These are phyloP conservation scores for Quercus engelmannii DNA, from an alignment of 306 rosid species.

Conservation along the genomic window DNA sequence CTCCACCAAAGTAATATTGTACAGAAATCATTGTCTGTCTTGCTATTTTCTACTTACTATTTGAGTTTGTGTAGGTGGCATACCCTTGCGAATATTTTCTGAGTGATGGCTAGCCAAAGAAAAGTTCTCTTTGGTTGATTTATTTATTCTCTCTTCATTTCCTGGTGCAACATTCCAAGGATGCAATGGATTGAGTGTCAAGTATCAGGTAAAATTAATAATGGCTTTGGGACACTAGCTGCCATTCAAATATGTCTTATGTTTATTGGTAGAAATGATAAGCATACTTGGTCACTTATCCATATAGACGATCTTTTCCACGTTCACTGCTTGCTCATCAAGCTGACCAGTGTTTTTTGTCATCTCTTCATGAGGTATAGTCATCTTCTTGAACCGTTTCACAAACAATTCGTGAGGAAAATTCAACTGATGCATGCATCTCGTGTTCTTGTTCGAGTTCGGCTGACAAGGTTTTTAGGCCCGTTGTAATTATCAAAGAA, in stretches of 20 bases:
- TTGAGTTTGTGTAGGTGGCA: constrained; percentile 57
- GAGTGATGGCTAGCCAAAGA: constrained; percentile 95
- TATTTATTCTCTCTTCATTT: constrained; percentile 77
- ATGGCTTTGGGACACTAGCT: not conserved
- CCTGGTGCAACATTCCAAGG: constrained; percentile 61
- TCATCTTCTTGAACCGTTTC: not conserved
- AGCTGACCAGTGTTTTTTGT: constrained; percentile 18
- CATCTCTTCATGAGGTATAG: constrained; percentile 33
- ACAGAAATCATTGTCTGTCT: not conserved
- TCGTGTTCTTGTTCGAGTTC: not conserved
- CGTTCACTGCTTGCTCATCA: not conserved
- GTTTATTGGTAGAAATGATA: not conserved
- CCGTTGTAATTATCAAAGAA: constrained; percentile 12
- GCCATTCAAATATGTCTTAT: not conserved
- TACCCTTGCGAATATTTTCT: constrained; percentile 82
- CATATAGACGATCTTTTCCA: not conserved
- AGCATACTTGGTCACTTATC: not conserved
- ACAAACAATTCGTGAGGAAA: not conserved
- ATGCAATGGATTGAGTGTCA: constrained; percentile 74
- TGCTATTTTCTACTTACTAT: constrained; percentile 16
- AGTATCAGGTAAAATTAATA: constrained; percentile 68
- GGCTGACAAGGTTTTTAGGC: constrained; percentile 3
- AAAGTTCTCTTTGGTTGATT: constrained; percentile 70
- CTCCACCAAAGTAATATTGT: too few relatives aligned
- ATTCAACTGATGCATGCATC: not conserved